Evolutionary conservation across 805 yeast species (phyloP), one percentile per base, ranked within the genome.

Genomic region (Maudiozyma turicensis): DNA sequence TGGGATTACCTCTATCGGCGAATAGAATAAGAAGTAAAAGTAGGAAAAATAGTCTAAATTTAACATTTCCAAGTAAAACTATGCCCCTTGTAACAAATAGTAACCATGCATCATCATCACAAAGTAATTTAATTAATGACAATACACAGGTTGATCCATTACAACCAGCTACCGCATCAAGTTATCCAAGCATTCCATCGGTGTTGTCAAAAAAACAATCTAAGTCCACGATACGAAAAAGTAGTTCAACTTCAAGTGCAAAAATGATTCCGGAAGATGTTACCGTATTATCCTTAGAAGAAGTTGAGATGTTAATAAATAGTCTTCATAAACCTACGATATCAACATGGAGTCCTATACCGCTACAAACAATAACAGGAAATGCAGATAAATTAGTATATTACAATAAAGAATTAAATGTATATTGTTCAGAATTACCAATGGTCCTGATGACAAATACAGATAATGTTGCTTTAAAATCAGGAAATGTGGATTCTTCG

Each of bases 321-420:
- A 65, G 71, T 37, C 52, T 66, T 14, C 67, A 67, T 26, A 57
- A 63, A 3, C 56, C 66, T 3, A 58, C 59, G 10, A 64, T 65
- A 3, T 77, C 79, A 0, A 63, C 76, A 13, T 84, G 91, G 90
- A 63, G 81, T 0, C 84, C 88, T 0, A 73, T 76, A 44, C 66
- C 76, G n/a, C 75, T 50, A n/a, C 33, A 41, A n/a, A 29, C 83
- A 8, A 42, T 48, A n/a, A 35, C 40, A 5, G 15, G 10, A 14
- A 69, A 72, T 10, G 74, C 72, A 46, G 83, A 80, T 20, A 75
- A 75, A 46, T 62, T 81, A 13, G 66, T 82, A 7, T 85, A 73
- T 64, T 81, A 78, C 63, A 80, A 82, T 57, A 75, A 79, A 33
- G 77, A 78, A 34, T 65, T 85, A 47, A 76, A 81, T 54, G 68